These are phyloP conservation scores for Syzygium malaccense DNA, from an alignment of 441 rosid species.

Conservation along the genomic window DNA sequence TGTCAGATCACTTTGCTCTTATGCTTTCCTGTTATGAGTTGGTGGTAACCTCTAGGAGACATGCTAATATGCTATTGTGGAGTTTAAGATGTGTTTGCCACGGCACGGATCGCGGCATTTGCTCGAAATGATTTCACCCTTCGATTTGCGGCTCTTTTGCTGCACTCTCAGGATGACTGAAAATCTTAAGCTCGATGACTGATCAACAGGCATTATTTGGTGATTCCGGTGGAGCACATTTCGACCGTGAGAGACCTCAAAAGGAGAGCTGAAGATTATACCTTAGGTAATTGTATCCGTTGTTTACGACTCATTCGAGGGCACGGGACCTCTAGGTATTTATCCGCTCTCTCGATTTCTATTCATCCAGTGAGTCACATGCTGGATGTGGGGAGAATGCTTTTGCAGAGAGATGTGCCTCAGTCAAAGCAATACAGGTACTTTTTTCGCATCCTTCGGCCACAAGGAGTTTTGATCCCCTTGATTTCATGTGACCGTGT, in stretches of 20 bases:
- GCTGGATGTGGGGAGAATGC: constrained; percentile 66
- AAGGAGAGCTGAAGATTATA: constrained; percentile 61
- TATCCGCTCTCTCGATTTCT: not conserved
- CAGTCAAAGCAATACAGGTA: constrained; percentile 47
- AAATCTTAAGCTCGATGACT: not conserved
- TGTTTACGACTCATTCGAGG: not conserved
- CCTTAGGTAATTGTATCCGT: constrained; percentile 16
- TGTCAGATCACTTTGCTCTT: not conserved
- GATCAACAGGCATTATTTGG: constrained; percentile 69
- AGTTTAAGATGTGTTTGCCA: not conserved
- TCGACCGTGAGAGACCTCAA: constrained; percentile 58
- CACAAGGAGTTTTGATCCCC: not conserved
- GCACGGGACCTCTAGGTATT: not conserved
- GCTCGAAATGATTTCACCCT: not conserved
- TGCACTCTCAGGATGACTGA: not conserved
- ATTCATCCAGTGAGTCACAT: constrained; percentile 55
- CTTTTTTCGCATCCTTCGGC: not conserved
- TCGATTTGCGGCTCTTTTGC: not conserved
- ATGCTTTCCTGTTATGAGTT: not conserved
- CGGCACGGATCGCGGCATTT: not conserved
- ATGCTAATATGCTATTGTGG: not conserved
- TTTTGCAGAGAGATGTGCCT: constrained; percentile 60
- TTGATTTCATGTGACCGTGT: not conserved
- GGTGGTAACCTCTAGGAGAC: not conserved
- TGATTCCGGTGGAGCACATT: constrained; percentile 74